A percentile compares a stretch with the other conserved stretches of the same genome.
Evolutionary conservation across 2,329 filamentous ascomycete species (phyloP).

Genomic region (Fusarium tricinctum): DNA sequence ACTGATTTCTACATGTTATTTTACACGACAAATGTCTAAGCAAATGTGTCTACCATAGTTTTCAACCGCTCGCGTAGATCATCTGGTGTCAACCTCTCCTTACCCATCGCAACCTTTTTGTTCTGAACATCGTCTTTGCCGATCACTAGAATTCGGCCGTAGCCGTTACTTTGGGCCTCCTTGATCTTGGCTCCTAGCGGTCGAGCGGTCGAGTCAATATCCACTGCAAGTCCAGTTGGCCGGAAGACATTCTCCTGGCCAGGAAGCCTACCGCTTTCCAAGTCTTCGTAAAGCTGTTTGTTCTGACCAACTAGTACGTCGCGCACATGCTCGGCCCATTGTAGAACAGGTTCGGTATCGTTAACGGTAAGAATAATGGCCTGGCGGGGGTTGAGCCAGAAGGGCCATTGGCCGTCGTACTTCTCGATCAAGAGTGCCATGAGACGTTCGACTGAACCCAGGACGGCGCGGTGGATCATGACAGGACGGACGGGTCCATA

Average conservation of each 20-base stretch:
- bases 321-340: constrained; percentile 63
- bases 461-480: constrained; percentile 85
- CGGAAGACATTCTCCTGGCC: constrained; percentile 61
- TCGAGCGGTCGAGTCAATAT: constrained; percentile 75
- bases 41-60: constrained; percentile 62
- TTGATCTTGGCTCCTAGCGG: constrained; percentile 77
- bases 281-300: constrained; percentile 52
- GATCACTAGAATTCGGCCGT: constrained; percentile 80
- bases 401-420: constrained; percentile 84
- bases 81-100: constrained; percentile 60
- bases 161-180: constrained; percentile 79
- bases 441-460: constrained; percentile 86
- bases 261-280: constrained; percentile 49
- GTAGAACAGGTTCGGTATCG: constrained; percentile 66
- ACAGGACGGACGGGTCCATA: constrained; percentile 77
- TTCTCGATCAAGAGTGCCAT: constrained; percentile 89
- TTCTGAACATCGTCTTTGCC: constrained; percentile 75
- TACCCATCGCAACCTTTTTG: constrained; percentile 64
- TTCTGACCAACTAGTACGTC: constrained; percentile 66
- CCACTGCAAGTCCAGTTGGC: constrained; percentile 75
- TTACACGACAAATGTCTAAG: constrained; percentile 53
- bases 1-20: constrained; percentile 12
- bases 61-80: constrained; percentile 62
- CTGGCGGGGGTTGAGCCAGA: constrained; percentile 89
- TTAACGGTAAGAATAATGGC: constrained; percentile 81